A percentile compares a stretch with the other conserved stretches of the same genome.
phyloP scores from a whole-genome alignment of 768 basidiomycete genomes.

The Agaricus bisporus region DNA sequence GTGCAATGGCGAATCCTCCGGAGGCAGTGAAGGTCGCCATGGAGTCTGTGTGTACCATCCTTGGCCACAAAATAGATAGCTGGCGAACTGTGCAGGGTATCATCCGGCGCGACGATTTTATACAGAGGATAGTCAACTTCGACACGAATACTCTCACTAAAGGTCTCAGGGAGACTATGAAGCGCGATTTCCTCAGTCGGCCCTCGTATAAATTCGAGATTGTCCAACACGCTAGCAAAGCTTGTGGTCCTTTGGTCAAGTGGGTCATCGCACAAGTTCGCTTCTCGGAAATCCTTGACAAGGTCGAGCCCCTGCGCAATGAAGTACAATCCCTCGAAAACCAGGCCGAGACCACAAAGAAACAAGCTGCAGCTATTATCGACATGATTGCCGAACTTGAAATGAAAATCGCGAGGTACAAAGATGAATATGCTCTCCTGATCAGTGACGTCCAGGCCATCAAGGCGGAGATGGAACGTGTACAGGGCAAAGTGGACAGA shows the following conservation, averaged over 20 bases:
- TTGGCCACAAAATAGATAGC: conserved; percentile 94
- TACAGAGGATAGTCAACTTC: conserved; percentile 91
- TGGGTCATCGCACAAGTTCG: conserved; percentile 97
- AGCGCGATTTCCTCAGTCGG: conserved; percentile 85
- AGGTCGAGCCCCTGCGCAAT: conserved; percentile 91
- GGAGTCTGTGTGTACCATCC: conserved; percentile 95
- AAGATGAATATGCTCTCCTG: conserved; percentile 93
- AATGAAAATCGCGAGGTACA: conserved; percentile 87
- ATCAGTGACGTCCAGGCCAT: conserved; percentile 97
- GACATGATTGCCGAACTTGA: conserved; percentile 92
- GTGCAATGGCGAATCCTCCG: conserved; percentile 97
- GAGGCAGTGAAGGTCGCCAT: conserved; percentile 97
- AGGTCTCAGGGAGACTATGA: conserved; percentile 83
- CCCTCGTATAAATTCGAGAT: conserved; percentile 93
- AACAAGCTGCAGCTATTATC: conserved; percentile 86
- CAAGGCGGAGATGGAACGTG: conserved; percentile 96
- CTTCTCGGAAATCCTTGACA: conserved; percentile 96
- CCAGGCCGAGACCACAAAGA: conserved; percentile 92
- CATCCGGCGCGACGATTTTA: conserved; percentile 96
- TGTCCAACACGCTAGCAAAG: conserved; percentile 91
- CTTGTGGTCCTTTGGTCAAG: conserved; percentile 96
- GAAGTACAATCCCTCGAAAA: conserved; percentile 91
- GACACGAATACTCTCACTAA: conserved; percentile 90
- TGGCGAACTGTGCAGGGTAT: conserved; percentile 96
- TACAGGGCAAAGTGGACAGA: conserved; percentile 94